Evolutionary conservation across 352 stramenopile species (phyloP).

Genomic region (Phytophthora cactorum): DNA sequence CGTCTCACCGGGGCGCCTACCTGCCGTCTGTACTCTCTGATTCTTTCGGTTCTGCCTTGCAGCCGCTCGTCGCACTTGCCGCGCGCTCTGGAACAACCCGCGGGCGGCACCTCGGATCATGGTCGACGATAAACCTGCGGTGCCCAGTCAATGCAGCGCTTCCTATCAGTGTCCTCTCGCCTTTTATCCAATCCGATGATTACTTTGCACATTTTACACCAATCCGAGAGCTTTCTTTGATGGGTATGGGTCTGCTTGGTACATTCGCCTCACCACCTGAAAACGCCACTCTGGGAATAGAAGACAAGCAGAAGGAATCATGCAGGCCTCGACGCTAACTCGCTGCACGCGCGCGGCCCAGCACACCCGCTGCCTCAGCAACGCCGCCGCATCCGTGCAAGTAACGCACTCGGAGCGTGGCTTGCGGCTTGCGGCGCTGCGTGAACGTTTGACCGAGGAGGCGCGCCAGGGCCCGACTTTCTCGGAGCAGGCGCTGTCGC

Average conservation of each 20-base stretch:
- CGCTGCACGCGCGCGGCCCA: conserved; percentile 15
- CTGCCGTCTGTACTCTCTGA: neutral
- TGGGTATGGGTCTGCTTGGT: conserved; percentile 13
- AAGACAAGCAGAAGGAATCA: conserved; percentile 22
- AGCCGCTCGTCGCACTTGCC: conserved; percentile 55
- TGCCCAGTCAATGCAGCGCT: conserved; percentile 10
- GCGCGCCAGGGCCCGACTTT: conserved; percentile 65
- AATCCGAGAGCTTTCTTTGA: conserved; percentile 11
- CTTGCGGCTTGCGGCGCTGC: conserved; percentile 68
- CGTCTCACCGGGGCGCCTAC: conserved; percentile 7
- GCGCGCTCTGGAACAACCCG: conserved; percentile 57
- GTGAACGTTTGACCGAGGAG: conserved; percentile 67
- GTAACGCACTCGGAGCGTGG: conserved; percentile 71
- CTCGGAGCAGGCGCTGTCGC: conserved; percentile 61
- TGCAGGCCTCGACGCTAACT: conserved; percentile 25
- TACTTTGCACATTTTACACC: conserved; percentile 6
- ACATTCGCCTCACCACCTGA: conserved; percentile 20
- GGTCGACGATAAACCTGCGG: conserved; percentile 9
- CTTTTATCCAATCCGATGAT: conserved; percentile 22
- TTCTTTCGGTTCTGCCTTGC: conserved; percentile 20
- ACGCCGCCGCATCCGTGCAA: conserved; percentile 53
- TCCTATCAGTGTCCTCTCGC: conserved; percentile 3
- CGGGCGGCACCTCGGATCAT: conserved; percentile 64
- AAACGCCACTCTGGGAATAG: conserved; percentile 10
- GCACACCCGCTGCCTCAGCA: conserved; percentile 32